Base-by-base conservation (phyloP, 2,329 filamentous ascomycete species). In the Neonectria coccinea region DNA sequence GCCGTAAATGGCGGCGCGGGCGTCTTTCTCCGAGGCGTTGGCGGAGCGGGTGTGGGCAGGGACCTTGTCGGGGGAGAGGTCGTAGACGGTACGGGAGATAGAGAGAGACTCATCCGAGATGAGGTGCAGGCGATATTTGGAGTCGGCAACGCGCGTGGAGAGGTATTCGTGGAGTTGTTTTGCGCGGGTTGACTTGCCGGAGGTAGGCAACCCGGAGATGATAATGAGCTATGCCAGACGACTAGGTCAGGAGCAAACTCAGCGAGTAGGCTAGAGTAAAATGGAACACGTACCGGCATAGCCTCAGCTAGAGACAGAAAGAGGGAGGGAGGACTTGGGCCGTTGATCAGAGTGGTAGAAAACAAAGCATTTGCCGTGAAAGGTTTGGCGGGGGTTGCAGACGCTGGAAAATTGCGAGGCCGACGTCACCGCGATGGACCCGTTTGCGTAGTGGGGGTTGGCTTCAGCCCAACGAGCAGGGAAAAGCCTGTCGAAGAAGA, bases 21-120 rank as follows among this genome's bases (percentile, higher is more conserved):
- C 92, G 79, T 95, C 91, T 78, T 97, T 97, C 76, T 97, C 92
- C 1, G 89, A 86, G 27, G 88, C 86, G 71, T 92, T 92, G 62
- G 92, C 91, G 27, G 90, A 91, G 65, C 91, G 88, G 36, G 86
- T 85, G 73, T 91, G 87, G 4, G 83, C 84, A 3, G 85, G 84
- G 22, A 88, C 79, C 20, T 78, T 77, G 2, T 76, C 73, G 4
- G 82, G 79, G 2, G 86, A 87, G 44, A 91, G 84, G 73, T 91
- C 88, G 82, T 95, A 95, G 45, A 92, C 92, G 61, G 84, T 75
- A 64, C 92, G 90, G 3, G 88, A 83, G 60, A 94, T 89, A 48
- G 88, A 88, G 47, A 94, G 86, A 4, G 85, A 85, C 68, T 92
- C 86, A 80, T 94, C 91, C 59, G 90, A 92, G 73, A 95, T 88